Evolutionary conservation across 768 basidiomycete genomes (phyloP), one percentile per base, ranked within the genome.

Genomic region (Leccinum aurantiacum): DNA sequence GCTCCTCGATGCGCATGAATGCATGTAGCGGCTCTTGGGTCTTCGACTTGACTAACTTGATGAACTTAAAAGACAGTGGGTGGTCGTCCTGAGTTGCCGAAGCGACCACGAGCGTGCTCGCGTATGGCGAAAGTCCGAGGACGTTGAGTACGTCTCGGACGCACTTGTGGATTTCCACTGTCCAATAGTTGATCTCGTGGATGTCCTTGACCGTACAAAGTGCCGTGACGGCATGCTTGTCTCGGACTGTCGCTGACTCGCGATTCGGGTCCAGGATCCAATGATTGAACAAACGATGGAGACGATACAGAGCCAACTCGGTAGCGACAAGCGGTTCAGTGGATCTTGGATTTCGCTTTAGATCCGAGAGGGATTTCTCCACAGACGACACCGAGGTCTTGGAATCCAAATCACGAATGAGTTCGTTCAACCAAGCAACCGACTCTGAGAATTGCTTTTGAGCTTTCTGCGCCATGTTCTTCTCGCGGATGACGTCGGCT

Each of bases 1-100:
- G 75, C 58, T 88, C 86, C 2, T 63, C 73, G 57, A 88, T 81
- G 1, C 59, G 65, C 85, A 89, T 86, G 63, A 82, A 88, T 13
- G 75, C 66, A 61, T 85, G 69, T 9, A 77, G 53, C 0, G 79
- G 72, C 8, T 67, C 66, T 37, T 73, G 72, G 7, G 75, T 76
- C 63, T 78, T 82, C 11, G 79, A 77, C 57, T 78, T 78, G 59
- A 83, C 59, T n/a, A 89, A 70, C 60, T 87, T 84, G 46, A 81
- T 68, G 64, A 86, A 85, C 58, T 78, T 75, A 73, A 90, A 88
- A 19, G 71, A 66, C 15, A 84, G 69, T 7, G 63, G 61, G 41
- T 64, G 65, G 58, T 78, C 70, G 14, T 67, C 63, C n/a, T 57
- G 58, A 6, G 57, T 55, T 6, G 67, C 53, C 2, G 60, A 29